phyloP scores from a whole-genome alignment of 164 flowering plant species.

The Aristolochia californica region DNA sequence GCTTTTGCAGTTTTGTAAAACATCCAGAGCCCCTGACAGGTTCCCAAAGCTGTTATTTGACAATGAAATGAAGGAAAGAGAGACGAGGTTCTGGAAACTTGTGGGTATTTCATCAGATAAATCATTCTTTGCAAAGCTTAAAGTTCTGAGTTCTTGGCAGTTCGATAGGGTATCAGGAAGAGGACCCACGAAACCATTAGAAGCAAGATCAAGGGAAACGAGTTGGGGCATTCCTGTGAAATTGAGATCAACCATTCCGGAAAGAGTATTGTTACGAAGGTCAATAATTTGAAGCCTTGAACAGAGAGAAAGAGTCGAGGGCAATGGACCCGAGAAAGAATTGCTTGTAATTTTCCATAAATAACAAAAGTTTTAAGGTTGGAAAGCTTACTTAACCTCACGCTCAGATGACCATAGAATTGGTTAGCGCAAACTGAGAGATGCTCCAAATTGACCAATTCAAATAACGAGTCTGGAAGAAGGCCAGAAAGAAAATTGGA shows the following conservation, averaged over 20 bases:
- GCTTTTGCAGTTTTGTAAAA: slow-evolving; percentile 53
- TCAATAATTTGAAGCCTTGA: slow-evolving; percentile 25
- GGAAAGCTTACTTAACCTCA: slow-evolving; percentile 36
- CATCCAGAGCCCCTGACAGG: slow-evolving; percentile 34
- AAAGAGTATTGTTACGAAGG: slow-evolving; percentile 56
- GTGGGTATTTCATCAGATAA: slow-evolving; percentile 46
- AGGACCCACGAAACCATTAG: slow-evolving; percentile 46
- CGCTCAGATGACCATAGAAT: slow-evolving; percentile 51
- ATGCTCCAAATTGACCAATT: slow-evolving; percentile 38
- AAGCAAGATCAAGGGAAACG: slow-evolving; percentile 61
- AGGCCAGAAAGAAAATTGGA: slow-evolving; percentile 44
- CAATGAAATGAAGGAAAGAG: slow-evolving; percentile 49
- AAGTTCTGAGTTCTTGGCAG: slow-evolving; percentile 35
- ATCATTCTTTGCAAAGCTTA: slow-evolving; percentile 55
- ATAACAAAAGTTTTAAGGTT: slow-evolving; percentile 41
- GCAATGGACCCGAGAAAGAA: slow-evolving; percentile 33
- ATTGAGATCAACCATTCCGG: slow-evolving; percentile 34
- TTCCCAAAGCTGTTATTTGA: slow-evolving; percentile 57
- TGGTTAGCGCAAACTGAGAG: slow-evolving; percentile 40
- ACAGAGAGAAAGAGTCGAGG: slow-evolving; percentile 40
- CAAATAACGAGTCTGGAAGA: slow-evolving; percentile 43
- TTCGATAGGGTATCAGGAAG: slow-evolving; percentile 41
- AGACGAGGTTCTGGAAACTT: slow-evolving; percentile 32
- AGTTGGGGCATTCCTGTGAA: slow-evolving; percentile 45
- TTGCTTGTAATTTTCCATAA: slow-evolving; percentile 48